These are phyloP conservation scores for Neurospora sp. DNA, from an alignment of 495 filamentous ascomycete genomes.

Conservation along the genomic window DNA sequence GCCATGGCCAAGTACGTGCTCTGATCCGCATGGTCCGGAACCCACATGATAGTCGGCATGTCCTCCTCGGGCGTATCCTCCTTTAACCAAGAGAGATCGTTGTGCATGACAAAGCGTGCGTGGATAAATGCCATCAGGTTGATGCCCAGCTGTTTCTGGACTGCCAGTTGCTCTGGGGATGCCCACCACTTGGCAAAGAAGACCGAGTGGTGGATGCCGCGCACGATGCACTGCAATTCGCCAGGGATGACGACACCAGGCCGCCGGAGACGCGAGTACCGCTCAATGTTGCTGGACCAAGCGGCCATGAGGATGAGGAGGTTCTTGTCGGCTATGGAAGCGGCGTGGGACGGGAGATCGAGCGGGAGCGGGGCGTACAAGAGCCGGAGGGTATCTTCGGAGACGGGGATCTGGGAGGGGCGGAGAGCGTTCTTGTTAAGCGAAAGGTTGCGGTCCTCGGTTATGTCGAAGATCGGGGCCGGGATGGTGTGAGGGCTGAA, in stretches of 20 bases:
- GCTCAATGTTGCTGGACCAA: constrained; percentile 10
- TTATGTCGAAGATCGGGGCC: background rate
- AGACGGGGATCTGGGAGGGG: background rate
- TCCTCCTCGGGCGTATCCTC: background rate
- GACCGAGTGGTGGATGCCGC: constrained; percentile 8
- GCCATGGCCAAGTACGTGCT: background rate
- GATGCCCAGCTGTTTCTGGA: background rate
- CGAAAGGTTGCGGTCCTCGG: background rate
- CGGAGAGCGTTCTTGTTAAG: background rate
- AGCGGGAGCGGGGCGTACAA: constrained; percentile 5
- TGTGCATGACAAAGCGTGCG: background rate
- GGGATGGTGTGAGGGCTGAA: background rate
- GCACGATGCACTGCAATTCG: constrained; percentile 5
- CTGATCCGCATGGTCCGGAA: background rate
- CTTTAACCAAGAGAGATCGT: background rate
- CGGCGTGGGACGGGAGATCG: constrained; percentile 7
- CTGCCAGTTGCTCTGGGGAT: background rate
- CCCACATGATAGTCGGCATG: background rate
- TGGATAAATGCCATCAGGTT: background rate
- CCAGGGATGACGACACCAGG: background rate
- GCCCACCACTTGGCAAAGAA: constrained; percentile 5
- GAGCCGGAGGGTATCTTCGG: background rate
- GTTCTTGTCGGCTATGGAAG: constrained; percentile 7
- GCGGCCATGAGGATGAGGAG: constrained; percentile 12
- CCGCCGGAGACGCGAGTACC: constrained; percentile 11